Conservation (phyloP, 2,329 filamentous ascomycete genomes). For the Pseudocercospora crystallina region DNA sequence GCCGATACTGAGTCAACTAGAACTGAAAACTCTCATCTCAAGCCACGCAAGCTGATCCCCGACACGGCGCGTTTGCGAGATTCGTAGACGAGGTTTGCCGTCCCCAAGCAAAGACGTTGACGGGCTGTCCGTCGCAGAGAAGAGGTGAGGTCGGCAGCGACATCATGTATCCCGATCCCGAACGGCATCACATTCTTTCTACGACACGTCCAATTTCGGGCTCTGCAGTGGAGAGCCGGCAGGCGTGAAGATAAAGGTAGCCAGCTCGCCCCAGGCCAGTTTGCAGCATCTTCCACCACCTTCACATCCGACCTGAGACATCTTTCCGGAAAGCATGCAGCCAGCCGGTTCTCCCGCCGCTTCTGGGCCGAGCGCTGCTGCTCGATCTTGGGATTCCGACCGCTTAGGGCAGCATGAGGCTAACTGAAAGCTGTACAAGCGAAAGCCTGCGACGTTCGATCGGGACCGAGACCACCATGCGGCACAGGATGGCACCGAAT, state of each 20-base stretch:
- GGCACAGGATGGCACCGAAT: neutral
- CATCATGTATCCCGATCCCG: too few relatives aligned
- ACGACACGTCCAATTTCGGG: too few relatives aligned
- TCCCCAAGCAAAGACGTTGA: too few relatives aligned
- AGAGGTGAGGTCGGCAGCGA: too few relatives aligned
- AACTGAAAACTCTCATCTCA: too few relatives aligned
- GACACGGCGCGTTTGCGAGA: too few relatives aligned
- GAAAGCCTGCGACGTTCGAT: neutral
- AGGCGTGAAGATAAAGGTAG: neutral
- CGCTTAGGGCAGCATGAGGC: neutral
- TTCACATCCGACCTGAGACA: neutral
- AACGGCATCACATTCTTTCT: too few relatives aligned
- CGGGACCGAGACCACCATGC: conserved; percentile 1
- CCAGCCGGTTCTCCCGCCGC: neutral
- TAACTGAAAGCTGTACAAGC: neutral
- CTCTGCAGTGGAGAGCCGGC: conserved; percentile 1
- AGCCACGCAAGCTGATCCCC: too few relatives aligned
- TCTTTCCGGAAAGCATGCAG: neutral
- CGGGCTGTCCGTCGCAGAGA: too few relatives aligned
- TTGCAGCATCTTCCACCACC: neutral
- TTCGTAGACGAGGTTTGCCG: too few relatives aligned
- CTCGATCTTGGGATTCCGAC: neutral
- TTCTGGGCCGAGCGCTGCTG: neutral
- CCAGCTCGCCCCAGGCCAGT: neutral
- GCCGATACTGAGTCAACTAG: too few relatives aligned